phyloP scores from a whole-genome alignment of 805 yeast genomes.

The Ogataea saltuana region DNA sequence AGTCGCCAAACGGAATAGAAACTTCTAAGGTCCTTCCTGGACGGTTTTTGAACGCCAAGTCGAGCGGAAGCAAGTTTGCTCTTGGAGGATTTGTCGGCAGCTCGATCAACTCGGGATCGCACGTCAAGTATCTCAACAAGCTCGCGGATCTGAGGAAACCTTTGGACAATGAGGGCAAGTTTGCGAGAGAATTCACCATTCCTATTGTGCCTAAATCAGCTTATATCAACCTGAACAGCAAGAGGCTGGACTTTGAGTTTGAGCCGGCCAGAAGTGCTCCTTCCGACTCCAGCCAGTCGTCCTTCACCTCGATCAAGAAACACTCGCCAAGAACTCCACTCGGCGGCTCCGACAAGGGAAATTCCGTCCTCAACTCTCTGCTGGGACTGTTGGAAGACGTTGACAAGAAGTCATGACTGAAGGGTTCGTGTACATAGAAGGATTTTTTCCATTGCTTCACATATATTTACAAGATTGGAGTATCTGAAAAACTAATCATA shows the following conservation, averaged over 20 bases:
- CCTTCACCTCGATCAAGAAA: constrained; percentile 19
- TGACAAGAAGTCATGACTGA: constrained; percentile 19
- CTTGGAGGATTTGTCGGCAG: constrained; percentile 50
- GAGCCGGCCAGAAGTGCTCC: constrained; percentile 25
- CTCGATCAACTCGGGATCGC: constrained; percentile 27
- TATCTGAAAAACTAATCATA: not conserved
- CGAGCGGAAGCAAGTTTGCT: constrained; percentile 47
- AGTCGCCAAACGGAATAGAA: constrained; percentile 69
- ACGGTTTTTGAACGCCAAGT: constrained; percentile 52
- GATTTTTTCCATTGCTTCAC: not conserved
- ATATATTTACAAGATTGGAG: not conserved
- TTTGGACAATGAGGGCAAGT: constrained; percentile 26
- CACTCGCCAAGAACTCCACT: constrained; percentile 25
- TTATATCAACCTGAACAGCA: constrained; percentile 25
- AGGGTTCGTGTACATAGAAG: too few relatives aligned
- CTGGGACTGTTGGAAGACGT: constrained; percentile 26
- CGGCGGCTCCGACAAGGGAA: constrained; percentile 23
- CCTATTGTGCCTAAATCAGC: constrained; percentile 33
- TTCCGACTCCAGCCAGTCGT: constrained; percentile 7
- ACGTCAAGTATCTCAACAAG: constrained; percentile 26
- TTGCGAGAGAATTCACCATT: constrained; percentile 31
- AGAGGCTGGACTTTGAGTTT: constrained; percentile 25
- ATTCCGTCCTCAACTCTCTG: constrained; percentile 25
- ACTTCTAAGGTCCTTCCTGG: constrained; percentile 62
- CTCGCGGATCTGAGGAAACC: constrained; percentile 23